Evolutionary conservation across 768 basidiomycete species (phyloP).

Genomic region (Leccinum boreale): DNA sequence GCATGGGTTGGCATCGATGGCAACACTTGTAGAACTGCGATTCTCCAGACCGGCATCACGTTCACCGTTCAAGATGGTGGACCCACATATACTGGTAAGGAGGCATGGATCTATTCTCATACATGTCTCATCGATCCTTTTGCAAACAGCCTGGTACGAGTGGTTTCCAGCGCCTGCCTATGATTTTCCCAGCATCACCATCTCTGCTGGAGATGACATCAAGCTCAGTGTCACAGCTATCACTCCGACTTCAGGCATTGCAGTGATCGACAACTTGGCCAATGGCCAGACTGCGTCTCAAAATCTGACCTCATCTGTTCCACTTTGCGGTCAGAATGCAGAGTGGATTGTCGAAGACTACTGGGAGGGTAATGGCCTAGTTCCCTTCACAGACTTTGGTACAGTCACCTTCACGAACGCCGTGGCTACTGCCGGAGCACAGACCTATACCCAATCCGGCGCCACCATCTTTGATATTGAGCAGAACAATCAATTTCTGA

Average conservation of each 20-base stretch:
- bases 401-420: conserved; percentile 1
- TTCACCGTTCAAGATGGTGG: neutral
- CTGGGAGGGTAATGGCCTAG: neutral
- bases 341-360: conserved; percentile 15
- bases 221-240: conserved; percentile 1
- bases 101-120: too few relatives aligned
- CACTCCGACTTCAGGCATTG: neutral
- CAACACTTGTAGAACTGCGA: neutral
- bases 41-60: conserved; percentile 8
- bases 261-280: conserved; percentile 2
- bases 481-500: conserved; percentile 6
- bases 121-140: neutral
- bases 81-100: conserved; percentile 1
- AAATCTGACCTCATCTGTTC: neutral
- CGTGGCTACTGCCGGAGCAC: neutral
- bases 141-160: conserved; percentile 12
- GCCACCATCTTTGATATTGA: conserved; percentile 1
- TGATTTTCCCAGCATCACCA: neutral
- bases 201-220: conserved; percentile 11
- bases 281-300: neutral
- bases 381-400: conserved; percentile 7
- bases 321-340: conserved; percentile 5
- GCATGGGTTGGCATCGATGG: conserved; percentile 16
- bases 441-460: neutral
- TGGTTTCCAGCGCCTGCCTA: conserved; percentile 1